Evolutionary conservation across 176 grass and related monocot species (phyloP).

Genomic region (Ampelocalamus luodianensis): DNA sequence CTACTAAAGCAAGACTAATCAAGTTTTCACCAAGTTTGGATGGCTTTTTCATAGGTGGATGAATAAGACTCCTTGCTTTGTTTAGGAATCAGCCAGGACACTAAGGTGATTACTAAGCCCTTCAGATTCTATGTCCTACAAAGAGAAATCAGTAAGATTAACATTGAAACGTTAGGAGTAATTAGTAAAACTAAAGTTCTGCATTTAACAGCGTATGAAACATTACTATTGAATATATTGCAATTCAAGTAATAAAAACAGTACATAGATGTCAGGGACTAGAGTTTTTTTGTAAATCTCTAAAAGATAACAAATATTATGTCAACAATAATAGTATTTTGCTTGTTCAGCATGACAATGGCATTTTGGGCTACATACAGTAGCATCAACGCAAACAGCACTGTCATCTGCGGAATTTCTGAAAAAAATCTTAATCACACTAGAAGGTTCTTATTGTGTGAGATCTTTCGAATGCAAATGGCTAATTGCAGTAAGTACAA

Average conservation of each 20-base stretch:
- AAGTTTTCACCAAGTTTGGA: constrained; percentile 64
- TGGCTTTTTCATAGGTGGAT: constrained; percentile 53
- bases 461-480: too few species aligned
- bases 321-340: not conserved
- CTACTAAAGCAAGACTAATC: constrained; percentile 55
- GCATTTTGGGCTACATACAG: not conserved
- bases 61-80: constrained; percentile 74
- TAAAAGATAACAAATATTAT: not conserved
- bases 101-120: constrained; percentile 71
- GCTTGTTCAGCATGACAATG: not conserved
- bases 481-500: too few species aligned
- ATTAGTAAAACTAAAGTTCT: not conserved
- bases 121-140: constrained; percentile 88
- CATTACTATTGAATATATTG: not conserved
- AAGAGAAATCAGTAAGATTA: constrained; percentile 3
- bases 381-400: not conserved
- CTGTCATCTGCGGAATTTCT: not conserved
- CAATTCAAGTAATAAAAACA: not conserved
- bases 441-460: not conserved
- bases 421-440: not conserved
- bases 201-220: not conserved
- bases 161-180: not conserved
- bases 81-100: constrained; percentile 74
- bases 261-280: not conserved
- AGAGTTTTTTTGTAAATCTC: not conserved